phyloP scores from a whole-genome alignment of 768 basidiomycete species.

The Amanita pallidorosea region DNA sequence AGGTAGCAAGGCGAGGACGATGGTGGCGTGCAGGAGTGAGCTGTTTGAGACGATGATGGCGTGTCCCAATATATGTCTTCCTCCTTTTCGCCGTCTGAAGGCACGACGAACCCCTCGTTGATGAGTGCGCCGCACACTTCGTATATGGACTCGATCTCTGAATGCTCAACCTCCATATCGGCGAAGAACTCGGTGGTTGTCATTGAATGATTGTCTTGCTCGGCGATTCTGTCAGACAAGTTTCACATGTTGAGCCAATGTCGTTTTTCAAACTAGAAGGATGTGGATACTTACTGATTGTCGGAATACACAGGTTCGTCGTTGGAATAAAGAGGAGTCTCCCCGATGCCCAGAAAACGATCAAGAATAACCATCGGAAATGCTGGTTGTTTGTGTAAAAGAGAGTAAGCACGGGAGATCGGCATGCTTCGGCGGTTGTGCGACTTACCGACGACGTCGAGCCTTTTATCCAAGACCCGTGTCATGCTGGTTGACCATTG shows the following conservation, averaged over 20 bases:
- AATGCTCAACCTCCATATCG: not conserved
- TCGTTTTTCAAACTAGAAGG: not conserved
- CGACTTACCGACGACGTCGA: not conserved
- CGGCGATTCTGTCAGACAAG: not conserved
- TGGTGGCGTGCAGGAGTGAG: not conserved
- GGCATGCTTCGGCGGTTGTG: not conserved
- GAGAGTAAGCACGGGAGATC: not conserved
- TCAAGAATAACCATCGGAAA: not conserved
- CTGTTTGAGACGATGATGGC: not conserved
- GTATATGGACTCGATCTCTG: not conserved
- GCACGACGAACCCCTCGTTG: not conserved
- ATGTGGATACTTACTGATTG: not conserved
- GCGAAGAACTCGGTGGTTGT: not conserved
- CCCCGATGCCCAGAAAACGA: not conserved
- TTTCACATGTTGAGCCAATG: not conserved
- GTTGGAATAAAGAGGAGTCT: not conserved
- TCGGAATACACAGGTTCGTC: not conserved
- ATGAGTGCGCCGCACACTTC: not conserved
- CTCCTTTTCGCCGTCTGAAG: not conserved
- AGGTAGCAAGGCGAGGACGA: not conserved
- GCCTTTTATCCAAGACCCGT: not conserved
- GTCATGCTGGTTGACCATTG: too few relatives aligned
- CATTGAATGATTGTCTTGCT: not conserved
- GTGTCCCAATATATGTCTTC: not conserved
- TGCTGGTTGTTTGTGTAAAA: not conserved